A percentile compares a stretch with the other conserved stretches of the same genome.
Evolutionary conservation across 2,329 filamentous ascomycete genomes (phyloP).

Genomic region (Eutypella sp.): DNA sequence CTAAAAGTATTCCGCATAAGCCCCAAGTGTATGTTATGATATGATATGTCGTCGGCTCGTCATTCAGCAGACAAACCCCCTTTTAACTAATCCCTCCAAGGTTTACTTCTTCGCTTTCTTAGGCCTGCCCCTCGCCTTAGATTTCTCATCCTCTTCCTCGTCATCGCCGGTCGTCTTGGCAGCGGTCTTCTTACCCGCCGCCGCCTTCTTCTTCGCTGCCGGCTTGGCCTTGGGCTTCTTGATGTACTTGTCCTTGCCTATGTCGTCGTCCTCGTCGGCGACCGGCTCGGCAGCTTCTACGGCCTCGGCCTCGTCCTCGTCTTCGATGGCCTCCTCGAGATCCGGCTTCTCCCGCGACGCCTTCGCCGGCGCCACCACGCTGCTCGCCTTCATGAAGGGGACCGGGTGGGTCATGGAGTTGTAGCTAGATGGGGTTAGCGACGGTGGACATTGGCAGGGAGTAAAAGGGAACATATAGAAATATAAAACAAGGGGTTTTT

Average conservation of each 20-base stretch:
- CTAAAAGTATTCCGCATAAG: too few relatives aligned
- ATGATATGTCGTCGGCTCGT: too few relatives aligned
- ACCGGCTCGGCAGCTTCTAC: constrained; percentile 55
- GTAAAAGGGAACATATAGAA: neutral
- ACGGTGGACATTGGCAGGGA: too few relatives aligned
- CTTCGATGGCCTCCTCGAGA: constrained; percentile 92
- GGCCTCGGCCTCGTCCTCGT: constrained; percentile 71
- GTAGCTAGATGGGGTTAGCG: constrained; percentile 53
- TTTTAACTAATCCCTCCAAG: too few relatives aligned
- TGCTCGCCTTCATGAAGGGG: constrained; percentile 93
- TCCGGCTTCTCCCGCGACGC: constrained; percentile 75
- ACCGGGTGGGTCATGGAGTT: constrained; percentile 82
- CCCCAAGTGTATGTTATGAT: too few relatives aligned
- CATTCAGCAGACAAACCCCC: too few relatives aligned
- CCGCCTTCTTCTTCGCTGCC: constrained; percentile 52
- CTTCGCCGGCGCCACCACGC: constrained; percentile 67
- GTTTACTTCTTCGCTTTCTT: constrained; percentile 38
- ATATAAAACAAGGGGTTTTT: neutral
- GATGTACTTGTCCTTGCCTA: constrained; percentile 95
- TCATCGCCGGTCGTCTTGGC: constrained; percentile 37
- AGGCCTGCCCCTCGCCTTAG: constrained; percentile 41
- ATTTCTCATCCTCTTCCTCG: constrained; percentile 46
- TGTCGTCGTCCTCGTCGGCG: constrained; percentile 66
- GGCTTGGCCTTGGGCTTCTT: constrained; percentile 77
- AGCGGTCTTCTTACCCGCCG: constrained; percentile 34